These are phyloP conservation scores for Zizania palustris DNA, from an alignment of 202 grass and related monocot genomes.

Conservation along the genomic window DNA sequence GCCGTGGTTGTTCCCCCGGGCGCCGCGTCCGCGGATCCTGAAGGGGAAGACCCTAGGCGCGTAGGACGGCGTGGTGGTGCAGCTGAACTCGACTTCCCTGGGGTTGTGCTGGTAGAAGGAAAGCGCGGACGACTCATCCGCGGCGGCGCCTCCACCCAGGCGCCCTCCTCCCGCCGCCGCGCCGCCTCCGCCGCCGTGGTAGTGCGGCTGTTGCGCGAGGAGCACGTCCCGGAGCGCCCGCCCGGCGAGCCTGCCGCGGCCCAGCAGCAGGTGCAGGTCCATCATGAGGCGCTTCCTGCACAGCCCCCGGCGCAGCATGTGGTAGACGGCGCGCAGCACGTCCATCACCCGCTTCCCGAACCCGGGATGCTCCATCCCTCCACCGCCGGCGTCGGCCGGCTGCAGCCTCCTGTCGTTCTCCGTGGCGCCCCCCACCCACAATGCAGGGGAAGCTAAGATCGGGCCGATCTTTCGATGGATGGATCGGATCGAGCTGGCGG, in stretches of 20 bases:
- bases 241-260: conserved; percentile 82
- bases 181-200: no score
- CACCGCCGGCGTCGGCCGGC: not conserved
- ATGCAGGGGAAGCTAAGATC: not conserved
- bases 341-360: conserved; percentile 60
- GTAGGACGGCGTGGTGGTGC: conserved; percentile 69
- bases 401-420: conserved; percentile 23
- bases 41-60: conserved; percentile 41
- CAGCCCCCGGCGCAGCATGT: conserved; percentile 69
- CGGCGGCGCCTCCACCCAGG: not conserved
- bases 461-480: no score
- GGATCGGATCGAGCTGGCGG: no score
- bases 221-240: conserved; percentile 61
- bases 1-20: not conserved
- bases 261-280: conserved; percentile 78
- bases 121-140: conserved; percentile 20
- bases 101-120: conserved; percentile 46
- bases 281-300: conserved; percentile 84
- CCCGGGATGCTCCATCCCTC: conserved; percentile 42
- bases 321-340: conserved; percentile 72
- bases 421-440: conserved; percentile 1
- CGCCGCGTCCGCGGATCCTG: conserved; percentile 33
- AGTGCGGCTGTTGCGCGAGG: conserved; percentile 40
- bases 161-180: not conserved
- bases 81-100: conserved; percentile 90